phyloP scores from a whole-genome alignment of 2,329 filamentous ascomycete genomes.

The Dothidotthia symphoricarpi region DNA sequence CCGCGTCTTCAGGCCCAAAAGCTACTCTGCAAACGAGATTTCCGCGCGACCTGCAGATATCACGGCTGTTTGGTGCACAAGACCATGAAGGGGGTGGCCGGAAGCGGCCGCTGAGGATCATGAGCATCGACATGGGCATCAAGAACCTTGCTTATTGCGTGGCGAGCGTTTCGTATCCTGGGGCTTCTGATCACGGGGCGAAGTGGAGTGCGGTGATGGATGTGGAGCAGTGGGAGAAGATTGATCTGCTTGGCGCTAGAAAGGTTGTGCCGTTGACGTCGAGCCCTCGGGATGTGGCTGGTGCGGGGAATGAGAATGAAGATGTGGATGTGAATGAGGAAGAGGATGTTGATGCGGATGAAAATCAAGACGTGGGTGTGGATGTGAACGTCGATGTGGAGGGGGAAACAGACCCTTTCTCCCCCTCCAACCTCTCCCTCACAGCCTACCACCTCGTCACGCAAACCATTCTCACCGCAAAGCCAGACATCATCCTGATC shows the following conservation, averaged over 20 bases:
- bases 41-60: conserved; percentile 34
- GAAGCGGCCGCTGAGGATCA: conserved; percentile 46
- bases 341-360: background rate
- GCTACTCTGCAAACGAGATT: conserved; percentile 54
- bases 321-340: no score
- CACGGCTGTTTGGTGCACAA: conserved; percentile 2
- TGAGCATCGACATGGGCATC: conserved; percentile 84
- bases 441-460: conserved; percentile 57
- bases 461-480: conserved; percentile 50
- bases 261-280: no score
- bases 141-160: conserved; percentile 76
- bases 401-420: conserved; percentile 46
- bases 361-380: no score
- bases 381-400: conserved; percentile 2
- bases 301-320: no score
- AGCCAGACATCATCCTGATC: conserved; percentile 70
- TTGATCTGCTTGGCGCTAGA: conserved; percentile 21
- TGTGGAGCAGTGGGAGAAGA: conserved; percentile 31
- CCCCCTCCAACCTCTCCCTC: conserved; percentile 53
- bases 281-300: no score
- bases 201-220: conserved; percentile 21
- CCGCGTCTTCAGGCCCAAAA: conserved; percentile 61
- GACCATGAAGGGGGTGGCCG: conserved; percentile 2
- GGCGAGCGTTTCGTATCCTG: conserved; percentile 42
- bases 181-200: background rate